Evolutionary conservation across 768 basidiomycete species (phyloP), one percentile per base, ranked within the genome.

Genomic region (Suillus lakei): DNA sequence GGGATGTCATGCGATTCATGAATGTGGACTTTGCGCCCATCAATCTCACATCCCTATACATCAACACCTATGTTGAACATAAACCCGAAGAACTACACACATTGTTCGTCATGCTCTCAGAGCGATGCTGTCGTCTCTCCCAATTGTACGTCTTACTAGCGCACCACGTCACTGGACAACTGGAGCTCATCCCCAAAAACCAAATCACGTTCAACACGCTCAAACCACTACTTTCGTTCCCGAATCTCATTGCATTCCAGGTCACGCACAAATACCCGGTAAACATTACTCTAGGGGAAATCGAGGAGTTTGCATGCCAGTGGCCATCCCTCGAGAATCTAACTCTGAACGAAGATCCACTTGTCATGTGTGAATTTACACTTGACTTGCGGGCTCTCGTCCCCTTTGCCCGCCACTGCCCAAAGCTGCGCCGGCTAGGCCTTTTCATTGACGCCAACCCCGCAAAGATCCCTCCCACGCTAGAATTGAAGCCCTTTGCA

Each of bases 41-140:
- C 6, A 83, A 83, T 51, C 71, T 90, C 39, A 84, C 82, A 0
- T 75, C 74, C n/a, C 75, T 90, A 7, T 86, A 83, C 68, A 66
- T 89, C 58, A 86, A 87, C 66, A 82, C 84, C 2, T 77, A 82
- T 26, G 68, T 77, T 4, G 69, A 81, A n/a, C 84, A 87, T 64
- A 67, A 79, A 0, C 83, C 86, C 0, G 63, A 76, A 4, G 71
- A 78, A 21, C 64, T 90, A 5, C 77, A 78, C 58, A 70, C 78
- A 0, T 74, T 89, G 58, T 76, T 89, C 44, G 71, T 69, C n/a
- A 75, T 76, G 5, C 69, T 88, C 23, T 75, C 83, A 5, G 79
- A 84, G 32, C 81, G 77, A 51, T 89, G 86, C 63, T 83, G 77
- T 21, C 70, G 75, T n/a, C 78, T 91, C 21, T 77, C 79, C 18